Base-by-base conservation (phyloP, 257 asterid genomes). In the Jaltomata sinuosa region DNA sequence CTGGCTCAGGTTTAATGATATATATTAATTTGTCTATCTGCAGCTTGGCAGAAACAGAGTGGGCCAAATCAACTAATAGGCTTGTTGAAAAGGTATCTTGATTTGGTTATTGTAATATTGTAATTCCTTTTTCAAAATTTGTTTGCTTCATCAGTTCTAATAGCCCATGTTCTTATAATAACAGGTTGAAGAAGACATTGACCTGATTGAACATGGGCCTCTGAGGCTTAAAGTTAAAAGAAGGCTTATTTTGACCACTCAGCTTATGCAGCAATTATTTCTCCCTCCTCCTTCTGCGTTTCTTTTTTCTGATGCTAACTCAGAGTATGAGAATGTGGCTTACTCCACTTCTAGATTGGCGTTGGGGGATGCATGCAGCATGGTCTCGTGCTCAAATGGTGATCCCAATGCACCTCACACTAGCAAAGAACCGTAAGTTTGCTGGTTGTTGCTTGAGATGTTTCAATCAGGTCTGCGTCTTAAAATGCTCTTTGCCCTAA, bases 251-350 rank as follows among this genome's bases (percentile, higher is more conserved):
- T 85, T 92, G 89, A 87, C 97, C 40, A 89, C 95, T 42, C 97
- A 92, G 84, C 99, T 95, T 84, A 93, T 93, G 95, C 97, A 95
- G 91, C 96, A 94, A 85, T 84, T 94, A 71, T 69, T 95, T 90
- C 84, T 71, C 83, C 93, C 96, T 82, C 91, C 94, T 27, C 91
- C 91, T 29, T 76, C 81, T 21, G 85, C 21, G 79, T 65, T 91
- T 88, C 90, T 93, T 83, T 84, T 86, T 14, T 90, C 91, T 80
- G 94, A 91, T 88, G 92, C 88, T 77, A 83, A 85, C 81, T 86
- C 91, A 81, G 89, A 85, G 87, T 87, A 85, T 84, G 94, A 89
- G 81, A 87, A 83, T 79, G 85, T 92, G 85, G 88, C 89, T 40
- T 93, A 93, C 88, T 87, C 83, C 85, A 84, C 90, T 80, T 93